Base-by-base conservation (phyloP, 208 protist genomes). In the Acanthamoeba castellanii region DNA sequence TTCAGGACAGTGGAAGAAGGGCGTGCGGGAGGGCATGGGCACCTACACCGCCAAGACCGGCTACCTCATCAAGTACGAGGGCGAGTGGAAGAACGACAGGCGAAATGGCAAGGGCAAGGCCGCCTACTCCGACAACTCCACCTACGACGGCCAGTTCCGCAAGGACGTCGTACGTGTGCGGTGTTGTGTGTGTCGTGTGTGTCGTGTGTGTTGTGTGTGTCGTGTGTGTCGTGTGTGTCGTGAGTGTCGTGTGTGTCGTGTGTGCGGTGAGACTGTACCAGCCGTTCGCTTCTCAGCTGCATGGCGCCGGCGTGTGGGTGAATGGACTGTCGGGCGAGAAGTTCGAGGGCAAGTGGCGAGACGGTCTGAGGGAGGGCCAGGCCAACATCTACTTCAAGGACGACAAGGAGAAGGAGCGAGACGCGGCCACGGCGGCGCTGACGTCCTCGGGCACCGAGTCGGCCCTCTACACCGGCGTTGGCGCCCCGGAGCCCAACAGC, bases 51-150 rank as follows among this genome's bases (percentile, higher is more conserved):
- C 59, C 16, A 92, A 76, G 64, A 92, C 37, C 59, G 87, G 87
- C 27, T 74, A 74, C 47, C 59, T 92, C 61, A 94, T 85, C 68
- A 78, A 94, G 50, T 94, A 94, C 72, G 90, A 94, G 50, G 90
- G 90, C 14, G 90, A 94, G 25, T 94, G 90, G 90, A 85, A 94
- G 68, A 84, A 84, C 45, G 90, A 84, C 70, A 47, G 57, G 52
- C 45, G 57, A 32, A 50, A 94, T 25, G 90, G 90, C 45, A 78
- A 94, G 70, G 90, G 90, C 72, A 61, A 70, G 68, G 72, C 72
- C 72, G 52, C n/a, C 52, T 94, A 37, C 45, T 64, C 64, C 11
- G 72, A 94, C 47, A 52, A 52, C 64, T 85, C 64, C 16, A 85
- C 34, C 25, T 84, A 94, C 57, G 90, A 94, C 7, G 90, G 90